These are phyloP conservation scores for Hemileccinum impolitum DNA, from an alignment of 768 basidiomycete species.

Conservation along the genomic window DNA sequence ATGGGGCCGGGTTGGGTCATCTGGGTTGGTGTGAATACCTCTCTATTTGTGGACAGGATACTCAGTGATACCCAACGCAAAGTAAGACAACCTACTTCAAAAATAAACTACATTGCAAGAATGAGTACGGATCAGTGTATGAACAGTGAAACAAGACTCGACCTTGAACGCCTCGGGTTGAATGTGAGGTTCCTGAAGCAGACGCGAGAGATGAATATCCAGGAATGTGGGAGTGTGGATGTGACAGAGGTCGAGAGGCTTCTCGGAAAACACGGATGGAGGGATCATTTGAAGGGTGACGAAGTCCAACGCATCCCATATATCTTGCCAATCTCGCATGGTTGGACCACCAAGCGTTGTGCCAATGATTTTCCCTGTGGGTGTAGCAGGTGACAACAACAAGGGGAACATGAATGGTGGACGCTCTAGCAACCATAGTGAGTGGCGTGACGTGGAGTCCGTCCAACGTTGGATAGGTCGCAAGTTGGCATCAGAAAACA, in stretches of 20 bases:
- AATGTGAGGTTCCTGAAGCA: slow-evolving; percentile 74
- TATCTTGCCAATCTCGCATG: slow-evolving; percentile 70
- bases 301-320: slow-evolving; percentile 91
- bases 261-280: slow-evolving; percentile 76
- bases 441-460: slow-evolving; percentile 67
- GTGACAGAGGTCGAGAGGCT: slow-evolving; percentile 91
- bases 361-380: slow-evolving; percentile 18
- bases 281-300: slow-evolving; percentile 86
- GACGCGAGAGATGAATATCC: slow-evolving; percentile 81
- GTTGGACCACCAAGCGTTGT: slow-evolving; percentile 63
- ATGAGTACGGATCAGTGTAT: slow-evolving; percentile 2
- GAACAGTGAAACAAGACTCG: slow-evolving; percentile 10
- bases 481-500: slow-evolving; percentile 74
- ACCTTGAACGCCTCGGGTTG: slow-evolving; percentile 82
- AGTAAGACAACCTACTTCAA: slow-evolving; percentile 50
- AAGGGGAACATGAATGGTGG: slow-evolving; percentile 77
- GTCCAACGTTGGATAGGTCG: slow-evolving; percentile 85
- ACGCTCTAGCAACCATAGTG: slow-evolving; percentile 88
- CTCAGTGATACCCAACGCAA: not conserved
- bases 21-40: slow-evolving; percentile 93
- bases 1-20: slow-evolving; percentile 84
- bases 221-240: slow-evolving; percentile 93
- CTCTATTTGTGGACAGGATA: slow-evolving; percentile 46
- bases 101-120: slow-evolving; percentile 51
- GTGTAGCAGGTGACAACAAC: slow-evolving; percentile 38